Percentiles rank a stretch among this genome's conserved stretches.
These are phyloP conservation scores for Bryoglossum gracile DNA, from an alignment of 495 filamentous ascomycete genomes.

Conservation along the genomic window DNA sequence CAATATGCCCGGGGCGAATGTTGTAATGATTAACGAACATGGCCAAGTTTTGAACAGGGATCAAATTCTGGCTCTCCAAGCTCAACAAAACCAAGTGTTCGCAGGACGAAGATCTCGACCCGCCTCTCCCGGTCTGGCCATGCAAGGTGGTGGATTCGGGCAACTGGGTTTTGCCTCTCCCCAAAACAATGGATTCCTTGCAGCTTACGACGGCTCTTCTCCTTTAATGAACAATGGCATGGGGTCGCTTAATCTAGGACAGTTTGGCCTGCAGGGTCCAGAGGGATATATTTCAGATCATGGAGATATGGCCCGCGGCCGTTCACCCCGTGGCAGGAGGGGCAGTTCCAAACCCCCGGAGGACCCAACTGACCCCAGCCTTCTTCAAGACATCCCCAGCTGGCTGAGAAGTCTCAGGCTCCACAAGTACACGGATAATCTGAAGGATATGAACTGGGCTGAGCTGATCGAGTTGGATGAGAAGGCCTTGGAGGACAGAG, in stretches of 20 bases:
- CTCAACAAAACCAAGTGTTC: constrained; percentile 65
- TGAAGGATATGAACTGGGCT: constrained; percentile 97
- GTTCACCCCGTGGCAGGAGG: constrained; percentile 85
- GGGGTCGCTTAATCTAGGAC: constrained; percentile 61
- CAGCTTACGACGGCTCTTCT: constrained; percentile 73
- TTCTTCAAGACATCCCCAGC: constrained; percentile 91
- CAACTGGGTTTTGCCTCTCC: constrained; percentile 75
- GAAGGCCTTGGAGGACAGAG: constrained; percentile 84
- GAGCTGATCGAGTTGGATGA: constrained; percentile 89
- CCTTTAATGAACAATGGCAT: constrained; percentile 70
- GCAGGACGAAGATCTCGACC: constrained; percentile 81
- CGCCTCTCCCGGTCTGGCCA: constrained; percentile 80
- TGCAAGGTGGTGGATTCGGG: constrained; percentile 62
- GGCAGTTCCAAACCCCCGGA: constrained; percentile 97
- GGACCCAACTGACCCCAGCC: constrained; percentile 84
- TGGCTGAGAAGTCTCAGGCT: constrained; percentile 93
- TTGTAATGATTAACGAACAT: constrained; percentile 85
- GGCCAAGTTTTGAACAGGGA: constrained; percentile 81
- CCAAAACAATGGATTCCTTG: constrained; percentile 92
- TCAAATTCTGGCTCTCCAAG: constrained; percentile 79
- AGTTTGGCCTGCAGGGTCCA: constrained; percentile 59
- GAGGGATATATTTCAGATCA: constrained; percentile 95
- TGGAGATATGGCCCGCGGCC: constrained; percentile 79
- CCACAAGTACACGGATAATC: constrained; percentile 97
- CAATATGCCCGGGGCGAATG: constrained; percentile 54